Conservation (phyloP, 225 moss, liverwort and hornwort species). For the Marchantia paleacea region DNA sequence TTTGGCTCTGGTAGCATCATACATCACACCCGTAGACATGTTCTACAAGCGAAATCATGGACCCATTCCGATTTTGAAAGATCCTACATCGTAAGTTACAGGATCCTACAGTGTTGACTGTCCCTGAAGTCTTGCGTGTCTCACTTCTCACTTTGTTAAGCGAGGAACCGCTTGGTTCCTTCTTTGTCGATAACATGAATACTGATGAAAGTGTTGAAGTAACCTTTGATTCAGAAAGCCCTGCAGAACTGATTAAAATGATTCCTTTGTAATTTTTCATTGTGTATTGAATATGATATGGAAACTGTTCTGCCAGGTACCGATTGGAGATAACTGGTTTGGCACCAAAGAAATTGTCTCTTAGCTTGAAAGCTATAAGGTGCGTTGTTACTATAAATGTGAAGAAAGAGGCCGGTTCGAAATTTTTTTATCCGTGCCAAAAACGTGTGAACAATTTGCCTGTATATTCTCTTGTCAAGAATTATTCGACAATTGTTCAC, state of each 20-base stretch:
- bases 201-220: background rate
- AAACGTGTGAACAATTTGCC: background rate
- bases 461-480: background rate
- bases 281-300: background rate
- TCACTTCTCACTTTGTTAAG: background rate
- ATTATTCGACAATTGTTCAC: background rate
- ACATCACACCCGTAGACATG: slow-evolving; percentile 57
- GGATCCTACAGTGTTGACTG: slow-evolving; percentile 4
- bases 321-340: slow-evolving; percentile 55
- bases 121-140: background rate
- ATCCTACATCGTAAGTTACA: slow-evolving; percentile 31
- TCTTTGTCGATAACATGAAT: background rate
- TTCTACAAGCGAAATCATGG: slow-evolving; percentile 94
- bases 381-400: slow-evolving; percentile 13
- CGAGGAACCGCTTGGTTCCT: background rate
- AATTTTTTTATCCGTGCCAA: background rate
- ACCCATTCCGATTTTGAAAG: slow-evolving; percentile 51
- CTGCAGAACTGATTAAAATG: background rate
- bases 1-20: slow-evolving; percentile 48
- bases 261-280: background rate
- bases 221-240: no score
- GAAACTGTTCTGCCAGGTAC: slow-evolving; percentile 49
- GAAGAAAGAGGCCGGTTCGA: background rate
- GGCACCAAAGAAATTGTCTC: slow-evolving; percentile 40
- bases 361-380: slow-evolving; percentile 62